Percentiles rank a stretch among this genome's conserved stretches.
phyloP scores from a whole-genome alignment of 176 grass and related monocot species.

The Ampelocalamus luodianensis region DNA sequence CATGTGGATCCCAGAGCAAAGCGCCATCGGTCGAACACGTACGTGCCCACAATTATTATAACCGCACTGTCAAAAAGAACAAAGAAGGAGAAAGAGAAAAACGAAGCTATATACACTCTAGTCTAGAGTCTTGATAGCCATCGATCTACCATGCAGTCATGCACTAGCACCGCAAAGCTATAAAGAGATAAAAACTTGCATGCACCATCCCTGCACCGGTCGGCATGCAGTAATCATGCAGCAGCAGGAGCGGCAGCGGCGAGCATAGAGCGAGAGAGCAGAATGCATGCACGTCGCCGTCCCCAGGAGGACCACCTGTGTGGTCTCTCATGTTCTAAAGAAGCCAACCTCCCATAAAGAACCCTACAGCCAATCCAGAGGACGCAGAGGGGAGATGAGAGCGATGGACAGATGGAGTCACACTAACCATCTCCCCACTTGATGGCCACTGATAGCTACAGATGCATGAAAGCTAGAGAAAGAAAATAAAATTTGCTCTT shows the following conservation, averaged over 20 bases:
- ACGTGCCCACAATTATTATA: slow-evolving; percentile 35
- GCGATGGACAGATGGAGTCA: slow-evolving; percentile 38
- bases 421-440: slow-evolving; percentile 59
- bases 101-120: not conserved
- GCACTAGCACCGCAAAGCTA: not conserved
- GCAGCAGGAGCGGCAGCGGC: slow-evolving; percentile 26
- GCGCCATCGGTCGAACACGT: slow-evolving; percentile 36
- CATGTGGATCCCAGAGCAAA: slow-evolving; percentile 54
- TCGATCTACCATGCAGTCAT: slow-evolving; percentile 13
- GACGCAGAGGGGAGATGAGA: slow-evolving; percentile 43
- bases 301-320: slow-evolving; percentile 57
- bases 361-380: slow-evolving; percentile 44
- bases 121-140: not conserved
- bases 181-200: slow-evolving; percentile 44
- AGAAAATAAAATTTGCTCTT: not conserved
- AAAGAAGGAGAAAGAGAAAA: not conserved
- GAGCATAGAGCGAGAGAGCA: not conserved
- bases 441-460: slow-evolving; percentile 61
- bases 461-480: slow-evolving; percentile 32
- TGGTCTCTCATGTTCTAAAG: slow-evolving; percentile 64
- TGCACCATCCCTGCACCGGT: slow-evolving; percentile 28
- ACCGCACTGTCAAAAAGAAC: not conserved
- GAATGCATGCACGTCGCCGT: slow-evolving; percentile 50
- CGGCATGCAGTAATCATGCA: slow-evolving; percentile 49
- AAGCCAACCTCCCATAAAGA: slow-evolving; percentile 60